Base-by-base conservation (phyloP, 2,329 filamentous ascomycete genomes). In the Fusarium virguliforme region DNA sequence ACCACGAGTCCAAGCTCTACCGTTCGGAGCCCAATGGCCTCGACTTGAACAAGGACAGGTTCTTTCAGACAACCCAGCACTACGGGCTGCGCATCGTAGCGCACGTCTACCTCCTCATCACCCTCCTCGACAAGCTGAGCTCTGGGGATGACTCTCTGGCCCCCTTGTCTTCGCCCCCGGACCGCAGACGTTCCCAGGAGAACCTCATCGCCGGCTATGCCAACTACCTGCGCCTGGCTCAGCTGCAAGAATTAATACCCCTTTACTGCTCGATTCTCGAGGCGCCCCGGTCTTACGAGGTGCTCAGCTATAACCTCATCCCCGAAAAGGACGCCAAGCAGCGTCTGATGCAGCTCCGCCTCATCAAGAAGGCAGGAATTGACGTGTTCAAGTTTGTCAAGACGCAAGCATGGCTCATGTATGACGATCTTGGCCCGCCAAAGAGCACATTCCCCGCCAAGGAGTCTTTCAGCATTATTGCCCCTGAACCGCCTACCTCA, bases 221-320 rank as follows among this genome's bases (percentile, higher is more conserved):
- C 61, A 92, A 92, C 74, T 91, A 92, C 67, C 83, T 99, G 38
- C 90, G 93, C 46, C 86, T 92, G 51, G 88, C 89, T 15, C 89
- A 90, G 35, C 89, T 96, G 60, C 89, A 92, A 65, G 91, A 95
- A 68, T 83, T 96, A 43, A 92, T 97, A 61, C 95, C 96, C 1
- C 84, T 97, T 1, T 99, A 99, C 79, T 95, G 93, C 68, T 94
- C 94, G 8, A 91, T 94, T 74, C 85, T 99, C 12, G 86, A 89
- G 9, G 83, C 85, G 7, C 84, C 89, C 12, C 87, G 91, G 68
- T 87, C 88, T 67, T 90, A 94, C 73, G 87, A 90, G 60, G 91
- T 91, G 15, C 86, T 99, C 54, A 93, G 91, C 63, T 88, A 89
- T 58, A 92, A 97, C 62, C 83, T 98, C 61, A 91, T 94, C 55